Base-by-base conservation (phyloP, 2,329 filamentous ascomycete genomes). In the Orbilia quercus region DNA sequence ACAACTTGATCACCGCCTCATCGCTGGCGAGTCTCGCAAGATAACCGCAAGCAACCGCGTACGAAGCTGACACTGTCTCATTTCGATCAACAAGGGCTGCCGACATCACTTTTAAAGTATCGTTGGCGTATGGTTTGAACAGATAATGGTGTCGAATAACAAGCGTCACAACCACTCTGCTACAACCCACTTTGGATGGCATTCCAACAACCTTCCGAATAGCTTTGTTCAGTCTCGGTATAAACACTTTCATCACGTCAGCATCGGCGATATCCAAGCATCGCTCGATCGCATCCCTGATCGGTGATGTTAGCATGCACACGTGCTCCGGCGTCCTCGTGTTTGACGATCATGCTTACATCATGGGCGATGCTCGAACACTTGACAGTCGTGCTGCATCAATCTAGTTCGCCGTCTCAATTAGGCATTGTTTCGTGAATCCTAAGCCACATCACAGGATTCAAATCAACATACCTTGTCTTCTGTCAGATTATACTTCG, bases 121-220 rank as follows among this genome's bases (percentile, higher is more conserved):
- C 84, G 75, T 91, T 87, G 11, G 91, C 89, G 77, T 93, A 88
- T 0, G 91, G 88, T 38, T 85, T 86, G 80, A 97, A 91, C 28
- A 93, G 83, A 38, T 89, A 85, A 36, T 86, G 87, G 75, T 94
- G 90, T 11, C 92, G 87, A 55, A 93, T 94, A 55, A 91, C 91
- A 6, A 99, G 84, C 0, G 91, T 93, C 6, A 91, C 90, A 31
- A 99, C 84, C 1, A 97, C 89, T 63, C 92, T 88, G 75, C 90
- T 91, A 78, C 92, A 96, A 38, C 92, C 95, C 51, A 98, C 90
- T 82, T 98, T 98, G 0, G 92, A 96, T 1, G 94, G 94, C 81
- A 98, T 88, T 1, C 93, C 94, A 38, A 99, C 88, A 0, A 93
- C 91, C 23, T 86, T 88, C 79, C 94, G 95, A 81, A 98, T 91